phyloP scores from a whole-genome alignment of 1,284 basidiomycete genomes.

The Rhodotorula sp. region DNA sequence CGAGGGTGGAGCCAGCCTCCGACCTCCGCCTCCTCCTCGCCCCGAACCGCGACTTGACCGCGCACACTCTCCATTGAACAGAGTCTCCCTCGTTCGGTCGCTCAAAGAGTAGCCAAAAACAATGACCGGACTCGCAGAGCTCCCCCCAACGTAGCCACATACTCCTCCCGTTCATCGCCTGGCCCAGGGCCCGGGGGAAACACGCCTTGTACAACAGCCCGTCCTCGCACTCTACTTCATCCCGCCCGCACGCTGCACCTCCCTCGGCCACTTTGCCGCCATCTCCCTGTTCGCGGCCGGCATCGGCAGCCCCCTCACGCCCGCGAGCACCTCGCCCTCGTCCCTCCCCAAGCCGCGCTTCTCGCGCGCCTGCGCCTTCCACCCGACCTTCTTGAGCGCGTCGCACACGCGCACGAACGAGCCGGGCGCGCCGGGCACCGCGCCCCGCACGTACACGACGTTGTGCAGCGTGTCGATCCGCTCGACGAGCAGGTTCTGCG shows the following conservation, averaged over 20 bases:
- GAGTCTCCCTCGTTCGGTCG: too few species aligned
- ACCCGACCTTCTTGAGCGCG: constrained; percentile 77
- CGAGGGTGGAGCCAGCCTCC: too few species aligned
- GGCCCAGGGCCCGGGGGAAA: too few species aligned
- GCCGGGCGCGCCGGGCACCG: constrained; percentile 59
- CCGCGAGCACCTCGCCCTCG: constrained; percentile 63
- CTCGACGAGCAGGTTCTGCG: constrained; percentile 52
- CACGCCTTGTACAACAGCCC: background rate
- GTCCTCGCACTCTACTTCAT: constrained; percentile 5
- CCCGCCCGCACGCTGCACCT: constrained; percentile 22
- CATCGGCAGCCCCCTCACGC: constrained; percentile 82
- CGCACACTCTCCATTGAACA: too few species aligned
- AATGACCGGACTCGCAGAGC: too few species aligned
- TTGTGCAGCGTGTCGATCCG: constrained; percentile 67
- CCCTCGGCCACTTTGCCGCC: constrained; percentile 56
- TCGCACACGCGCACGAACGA: constrained; percentile 64
- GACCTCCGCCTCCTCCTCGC: too few species aligned
- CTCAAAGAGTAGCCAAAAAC: too few species aligned
- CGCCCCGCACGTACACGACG: constrained; percentile 77
- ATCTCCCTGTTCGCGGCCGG: constrained; percentile 84
- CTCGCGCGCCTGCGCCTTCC: constrained; percentile 59
- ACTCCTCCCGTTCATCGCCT: too few species aligned
- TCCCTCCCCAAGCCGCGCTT: constrained; percentile 43
- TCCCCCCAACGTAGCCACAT: background rate
- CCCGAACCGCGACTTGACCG: too few species aligned